phyloP scores from a whole-genome alignment of 495 filamentous ascomycete genomes.

The Rusavskia elegans region DNA sequence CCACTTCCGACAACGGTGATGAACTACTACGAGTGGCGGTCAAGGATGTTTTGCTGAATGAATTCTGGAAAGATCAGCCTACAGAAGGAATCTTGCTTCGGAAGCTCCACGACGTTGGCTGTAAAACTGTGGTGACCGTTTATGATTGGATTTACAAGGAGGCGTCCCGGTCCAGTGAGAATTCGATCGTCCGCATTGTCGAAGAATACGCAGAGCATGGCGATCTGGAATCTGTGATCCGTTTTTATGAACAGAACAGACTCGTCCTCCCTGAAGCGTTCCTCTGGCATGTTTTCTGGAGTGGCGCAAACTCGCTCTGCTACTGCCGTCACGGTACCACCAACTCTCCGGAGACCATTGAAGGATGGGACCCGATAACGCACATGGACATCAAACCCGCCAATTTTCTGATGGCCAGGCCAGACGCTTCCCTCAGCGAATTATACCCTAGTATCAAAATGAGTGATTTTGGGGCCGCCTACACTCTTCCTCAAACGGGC shows the following conservation, averaged over 20 bases:
- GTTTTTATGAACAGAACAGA: not conserved
- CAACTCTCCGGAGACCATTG: not conserved
- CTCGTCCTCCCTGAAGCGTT: constrained; percentile 11
- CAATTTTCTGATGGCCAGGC: constrained; percentile 28
- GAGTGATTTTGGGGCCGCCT: constrained; percentile 8
- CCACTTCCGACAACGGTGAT: not conserved
- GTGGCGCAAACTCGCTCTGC: constrained; percentile 9
- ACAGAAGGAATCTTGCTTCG: constrained; percentile 10
- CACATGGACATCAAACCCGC: constrained; percentile 40
- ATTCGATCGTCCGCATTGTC: constrained; percentile 2
- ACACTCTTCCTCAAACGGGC: not conserved
- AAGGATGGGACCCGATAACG: constrained; percentile 20
- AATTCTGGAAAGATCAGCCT: constrained; percentile 7
- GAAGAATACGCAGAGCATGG: constrained; percentile 6
- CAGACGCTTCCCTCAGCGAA: not conserved
- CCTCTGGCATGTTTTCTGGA: constrained; percentile 12
- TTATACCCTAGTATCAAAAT: constrained; percentile 11
- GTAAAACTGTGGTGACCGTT: constrained; percentile 10
- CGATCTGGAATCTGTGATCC: not conserved
- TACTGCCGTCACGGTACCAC: constrained; percentile 7
- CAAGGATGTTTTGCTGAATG: not conserved
- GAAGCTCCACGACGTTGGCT: constrained; percentile 9
- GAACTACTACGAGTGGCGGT: not conserved
- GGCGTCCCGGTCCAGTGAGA: not conserved
- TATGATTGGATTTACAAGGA: constrained; percentile 8